Conservation (phyloP, 2,329 filamentous ascomycete genomes). For the Diaporthe destruens region DNA sequence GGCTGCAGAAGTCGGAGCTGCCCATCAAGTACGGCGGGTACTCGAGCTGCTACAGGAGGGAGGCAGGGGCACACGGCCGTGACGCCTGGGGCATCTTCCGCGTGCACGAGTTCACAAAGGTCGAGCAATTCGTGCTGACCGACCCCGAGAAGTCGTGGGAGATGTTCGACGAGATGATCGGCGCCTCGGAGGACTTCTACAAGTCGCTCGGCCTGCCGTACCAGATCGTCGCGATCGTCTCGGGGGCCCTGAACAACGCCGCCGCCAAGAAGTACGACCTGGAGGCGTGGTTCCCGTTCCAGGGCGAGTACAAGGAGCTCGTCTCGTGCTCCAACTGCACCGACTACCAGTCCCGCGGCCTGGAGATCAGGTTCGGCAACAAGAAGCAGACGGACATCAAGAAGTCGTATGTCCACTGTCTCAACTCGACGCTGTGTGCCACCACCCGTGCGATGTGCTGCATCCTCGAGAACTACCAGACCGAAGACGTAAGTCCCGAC, state of each 20-base stretch:
- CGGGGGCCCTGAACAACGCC: conserved; percentile 92
- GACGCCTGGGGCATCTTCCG: conserved; percentile 98
- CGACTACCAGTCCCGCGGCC: conserved; percentile 93
- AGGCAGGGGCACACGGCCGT: conserved; percentile 84
- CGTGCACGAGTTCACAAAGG: conserved; percentile 87
- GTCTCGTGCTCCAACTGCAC: conserved; percentile 98
- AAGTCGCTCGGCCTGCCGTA: conserved; percentile 90
- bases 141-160: conserved; percentile 76
- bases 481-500: conserved; percentile 73
- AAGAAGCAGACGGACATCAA: conserved; percentile 87
- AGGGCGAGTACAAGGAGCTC: conserved; percentile 98
- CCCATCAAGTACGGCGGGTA: conserved; percentile 95
- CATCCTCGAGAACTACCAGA: conserved; percentile 97
- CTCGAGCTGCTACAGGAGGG: conserved; percentile 94
- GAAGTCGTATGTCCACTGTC: conserved; percentile 93
- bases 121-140: conserved; percentile 62
- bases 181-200: conserved; percentile 93
- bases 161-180: conserved; percentile 93
- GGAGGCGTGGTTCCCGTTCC: conserved; percentile 96
- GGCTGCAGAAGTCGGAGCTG: conserved; percentile 85
- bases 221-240: conserved; percentile 93
- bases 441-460: conserved; percentile 95
- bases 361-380: conserved; percentile 91
- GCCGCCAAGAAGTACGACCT: conserved; percentile 92
- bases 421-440: conserved; percentile 77